Evolutionary conservation across 106 monocot species (phyloP), one percentile per base, ranked within the genome.

Genomic region (Dendrobium officinale): DNA sequence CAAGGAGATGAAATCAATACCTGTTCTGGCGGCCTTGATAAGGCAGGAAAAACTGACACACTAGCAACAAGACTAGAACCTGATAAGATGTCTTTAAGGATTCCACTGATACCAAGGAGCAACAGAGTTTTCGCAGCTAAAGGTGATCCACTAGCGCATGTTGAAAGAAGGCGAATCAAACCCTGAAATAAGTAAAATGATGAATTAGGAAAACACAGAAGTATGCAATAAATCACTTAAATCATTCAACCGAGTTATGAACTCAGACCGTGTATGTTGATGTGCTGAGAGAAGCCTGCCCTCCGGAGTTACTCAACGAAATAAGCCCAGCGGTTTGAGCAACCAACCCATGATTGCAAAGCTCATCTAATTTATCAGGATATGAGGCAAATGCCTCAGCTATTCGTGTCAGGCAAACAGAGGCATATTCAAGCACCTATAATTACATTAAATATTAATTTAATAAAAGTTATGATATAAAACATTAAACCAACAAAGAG

Each of bases 11-110:
- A 55, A 43, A 11, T 43, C 73, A 78, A 43, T 85, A 99, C 99
- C 91, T 99, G 99, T 44, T 99, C 99, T n/a, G 91, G 59, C n/a
- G 99, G 99, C 83, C 95, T 91, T 31, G 95, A 90, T 70, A 98
- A 78, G 81, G 98, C 88, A 83, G 98, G 95, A 67, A 91, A 91
- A 75, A 98, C 87, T 31, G 95, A 92, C 83, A 81, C 81, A 79
- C 85, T 91, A 58, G 91, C 80, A 79, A 91, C 88, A 48, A 99
- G 80, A 45, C 93, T 90, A 80, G 95, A 93, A 68, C 95, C 93
- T 27, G 89, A 89, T 81, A 99, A 91, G 75, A 95, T 95, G 77
- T 95, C 99, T 80, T 95, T 99, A 59, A 99, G 85, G 77, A 90
- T 91, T 45, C 95, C 83, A 80, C 95, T 99, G 55, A 99, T 93